phyloP scores from a whole-genome alignment of 2,329 filamentous ascomycete species.

The Cytospora piceae region DNA sequence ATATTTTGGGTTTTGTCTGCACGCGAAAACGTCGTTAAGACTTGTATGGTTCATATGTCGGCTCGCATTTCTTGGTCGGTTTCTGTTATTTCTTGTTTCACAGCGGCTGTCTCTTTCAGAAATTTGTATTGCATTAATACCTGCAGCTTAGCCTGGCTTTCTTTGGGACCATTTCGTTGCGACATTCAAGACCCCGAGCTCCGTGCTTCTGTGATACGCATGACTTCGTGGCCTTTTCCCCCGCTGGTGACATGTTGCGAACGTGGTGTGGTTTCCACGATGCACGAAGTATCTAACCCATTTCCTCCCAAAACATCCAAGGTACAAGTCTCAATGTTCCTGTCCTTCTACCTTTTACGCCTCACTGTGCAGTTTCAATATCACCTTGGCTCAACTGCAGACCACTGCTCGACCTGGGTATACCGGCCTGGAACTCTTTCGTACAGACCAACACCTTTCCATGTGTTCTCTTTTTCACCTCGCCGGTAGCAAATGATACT shows the following conservation, averaged over 20 bases:
- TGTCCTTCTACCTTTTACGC: too few species aligned
- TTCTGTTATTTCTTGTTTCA: background rate
- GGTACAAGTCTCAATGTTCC: too few species aligned
- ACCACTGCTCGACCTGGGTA: background rate
- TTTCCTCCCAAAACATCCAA: too few species aligned
- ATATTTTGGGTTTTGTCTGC: background rate
- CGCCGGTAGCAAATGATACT: slow-evolving; percentile 11
- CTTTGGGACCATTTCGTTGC: background rate
- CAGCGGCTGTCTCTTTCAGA: background rate
- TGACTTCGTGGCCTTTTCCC: background rate
- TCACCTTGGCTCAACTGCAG: too few species aligned
- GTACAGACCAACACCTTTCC: background rate
- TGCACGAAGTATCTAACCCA: too few species aligned
- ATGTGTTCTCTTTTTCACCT: background rate
- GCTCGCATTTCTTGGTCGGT: background rate
- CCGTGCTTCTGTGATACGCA: background rate
- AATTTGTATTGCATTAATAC: background rate
- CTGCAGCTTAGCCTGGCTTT: background rate
- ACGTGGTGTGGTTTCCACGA: too few species aligned
- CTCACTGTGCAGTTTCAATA: too few species aligned
- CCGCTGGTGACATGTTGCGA: too few species aligned
- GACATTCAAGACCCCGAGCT: background rate
- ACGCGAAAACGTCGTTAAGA: background rate
- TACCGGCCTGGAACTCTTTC: background rate
- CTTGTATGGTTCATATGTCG: background rate